phyloP scores from a whole-genome alignment of 163 green algal genomes.

The Scenedesmus sp. region DNA sequence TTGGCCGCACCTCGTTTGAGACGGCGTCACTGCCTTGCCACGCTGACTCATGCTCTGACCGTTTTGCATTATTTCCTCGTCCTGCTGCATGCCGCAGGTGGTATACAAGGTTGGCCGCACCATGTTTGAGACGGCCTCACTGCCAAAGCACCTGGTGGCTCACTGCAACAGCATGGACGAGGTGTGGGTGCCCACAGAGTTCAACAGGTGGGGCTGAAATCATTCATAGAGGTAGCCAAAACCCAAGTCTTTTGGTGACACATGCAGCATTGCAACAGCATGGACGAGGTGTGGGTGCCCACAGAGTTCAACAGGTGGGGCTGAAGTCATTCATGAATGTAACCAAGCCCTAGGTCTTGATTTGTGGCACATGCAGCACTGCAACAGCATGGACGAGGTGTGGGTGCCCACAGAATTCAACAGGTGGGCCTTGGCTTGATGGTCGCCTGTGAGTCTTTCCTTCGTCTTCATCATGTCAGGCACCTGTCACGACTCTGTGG shows the following conservation, averaged over 20 bases:
- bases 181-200: conserved; percentile 70
- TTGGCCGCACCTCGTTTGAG: too few species aligned
- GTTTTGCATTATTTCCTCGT: not conserved
- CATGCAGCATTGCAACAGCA: too few species aligned
- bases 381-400: too few species aligned
- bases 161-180: conserved; percentile 75
- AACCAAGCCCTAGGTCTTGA: too few species aligned
- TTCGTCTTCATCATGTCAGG: too few species aligned
- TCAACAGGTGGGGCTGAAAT: not conserved
- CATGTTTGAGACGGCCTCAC: conserved; percentile 69
- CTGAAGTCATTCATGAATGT: conserved; percentile 56
- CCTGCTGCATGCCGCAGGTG: not conserved
- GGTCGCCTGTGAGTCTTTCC: too few species aligned
- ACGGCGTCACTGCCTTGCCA: too few species aligned
- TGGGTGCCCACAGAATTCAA: conserved; percentile 62
- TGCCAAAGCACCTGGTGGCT: conserved; percentile 61
- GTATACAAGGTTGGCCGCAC: conserved; percentile 40
- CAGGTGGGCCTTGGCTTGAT: too few species aligned
- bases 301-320: conserved; percentile 25
- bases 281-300: conserved; percentile 64
- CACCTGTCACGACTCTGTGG: too few species aligned
- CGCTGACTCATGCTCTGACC: not conserved
- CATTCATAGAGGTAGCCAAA: too few species aligned
- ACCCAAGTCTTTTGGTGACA: too few species aligned
- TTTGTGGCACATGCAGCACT: too few species aligned